phyloP scores from a whole-genome alignment of 768 basidiomycete genomes.

The Rhizopogon salebrosus region DNA sequence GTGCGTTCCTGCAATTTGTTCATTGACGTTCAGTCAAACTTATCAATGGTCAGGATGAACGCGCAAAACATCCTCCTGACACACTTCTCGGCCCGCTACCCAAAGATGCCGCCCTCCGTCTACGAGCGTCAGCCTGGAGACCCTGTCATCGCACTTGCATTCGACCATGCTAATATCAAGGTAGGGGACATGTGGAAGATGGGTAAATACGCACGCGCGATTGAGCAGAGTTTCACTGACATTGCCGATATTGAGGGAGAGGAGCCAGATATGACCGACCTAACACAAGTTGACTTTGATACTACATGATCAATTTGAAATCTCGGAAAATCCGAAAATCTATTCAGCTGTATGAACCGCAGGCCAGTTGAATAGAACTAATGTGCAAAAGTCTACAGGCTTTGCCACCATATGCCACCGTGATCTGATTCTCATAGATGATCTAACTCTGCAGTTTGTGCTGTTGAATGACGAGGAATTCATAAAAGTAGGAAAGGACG shows the following conservation, averaged over 20 bases:
- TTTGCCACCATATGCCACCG: too few species aligned
- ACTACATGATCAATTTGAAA: too few species aligned
- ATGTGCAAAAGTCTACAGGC: too few species aligned
- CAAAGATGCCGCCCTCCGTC: constrained; percentile 64
- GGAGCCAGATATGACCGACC: constrained; percentile 12
- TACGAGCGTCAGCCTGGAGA: constrained; percentile 18
- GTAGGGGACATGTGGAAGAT: constrained; percentile 86
- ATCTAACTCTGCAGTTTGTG: too few species aligned
- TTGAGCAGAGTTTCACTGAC: constrained; percentile 59
- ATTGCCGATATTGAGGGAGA: constrained; percentile 44
- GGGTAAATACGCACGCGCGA: constrained; percentile 64
- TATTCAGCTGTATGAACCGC: too few species aligned
- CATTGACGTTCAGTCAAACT: background rate
- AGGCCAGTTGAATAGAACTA: too few species aligned
- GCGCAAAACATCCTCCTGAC: constrained; percentile 85
- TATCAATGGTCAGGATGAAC: constrained; percentile 56
- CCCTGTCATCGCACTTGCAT: constrained; percentile 66
- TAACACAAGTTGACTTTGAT: constrained; percentile 13
- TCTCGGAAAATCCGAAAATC: too few species aligned
- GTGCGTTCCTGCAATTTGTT: constrained; percentile 35
- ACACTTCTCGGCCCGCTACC: constrained; percentile 93
- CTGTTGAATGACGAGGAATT: too few species aligned
- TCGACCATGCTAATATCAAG: constrained; percentile 70
- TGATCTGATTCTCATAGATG: too few species aligned
- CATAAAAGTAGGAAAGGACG: too few species aligned